Base-by-base conservation (phyloP, 2,329 filamentous ascomycete species). In the Purpureocillium takamizusanense region DNA sequence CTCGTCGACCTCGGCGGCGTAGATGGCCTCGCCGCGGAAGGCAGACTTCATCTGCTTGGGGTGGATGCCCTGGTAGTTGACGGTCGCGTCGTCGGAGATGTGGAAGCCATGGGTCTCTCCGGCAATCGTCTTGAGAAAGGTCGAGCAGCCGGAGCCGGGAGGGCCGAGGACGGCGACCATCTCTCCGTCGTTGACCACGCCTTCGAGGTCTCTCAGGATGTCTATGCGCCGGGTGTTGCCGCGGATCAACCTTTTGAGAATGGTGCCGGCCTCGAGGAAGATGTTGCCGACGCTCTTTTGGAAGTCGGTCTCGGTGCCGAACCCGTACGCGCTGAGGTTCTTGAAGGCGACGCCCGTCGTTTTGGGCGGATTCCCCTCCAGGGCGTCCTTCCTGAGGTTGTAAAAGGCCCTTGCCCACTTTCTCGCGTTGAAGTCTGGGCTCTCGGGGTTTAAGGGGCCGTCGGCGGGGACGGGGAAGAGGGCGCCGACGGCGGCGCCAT, bases 21-120 rank as follows among this genome's bases (percentile, higher is more conserved):
- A 87, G 54, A 87, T 86, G 40, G 81, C 81, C 60, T 87, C 83
- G 41, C 28, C 54, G 47, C 47, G 69, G 46, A 47, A 64, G 9
- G 11, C 5, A 25, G 13, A 31, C 13, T 72, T 65, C 70, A 82
- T 81, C 47, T 76, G 64, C 41, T 75, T 55, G 36, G 75, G 65
- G 4, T 67, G 64, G 44, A 76, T 71, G 46, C 69, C 21, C 6
- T 25, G 21, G 21, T 25, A 25, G 21, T 69, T 48, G 81, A 84
- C 62, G 33, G 75, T 65, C 0, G 75, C 73, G 13, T 64, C 62
- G 13, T 74, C 55, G 15, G 78, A 72, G 5, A 84, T 65, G 42
- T 70, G 70, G 44, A 82, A 71, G 13, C 79, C 80, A 43, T 82
- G 71, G 0, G 76, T 80, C 53, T 85, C 78, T 27, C 81, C 80